Evolutionary conservation across 805 yeast species (phyloP).

Genomic region (Candida tallmaniae): DNA sequence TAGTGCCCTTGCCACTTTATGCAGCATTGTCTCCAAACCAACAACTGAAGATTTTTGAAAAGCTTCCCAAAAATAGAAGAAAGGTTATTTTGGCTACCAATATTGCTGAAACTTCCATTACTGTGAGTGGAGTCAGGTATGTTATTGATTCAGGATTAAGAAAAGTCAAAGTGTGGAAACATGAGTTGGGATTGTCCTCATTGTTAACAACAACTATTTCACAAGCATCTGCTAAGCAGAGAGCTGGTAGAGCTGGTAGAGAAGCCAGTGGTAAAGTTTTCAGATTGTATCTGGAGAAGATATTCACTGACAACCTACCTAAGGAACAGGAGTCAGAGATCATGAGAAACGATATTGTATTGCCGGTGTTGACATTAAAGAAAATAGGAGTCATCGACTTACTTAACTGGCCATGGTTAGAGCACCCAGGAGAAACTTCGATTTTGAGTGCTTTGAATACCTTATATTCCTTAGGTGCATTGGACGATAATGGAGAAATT

Average conservation of each 20-base stretch:
- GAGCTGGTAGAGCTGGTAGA: slow-evolving; percentile 89
- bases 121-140: slow-evolving; percentile 39
- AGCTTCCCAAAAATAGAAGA: slow-evolving; percentile 60
- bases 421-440: slow-evolving; percentile 79
- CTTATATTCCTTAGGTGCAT: slow-evolving; percentile 72
- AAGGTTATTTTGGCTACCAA: slow-evolving; percentile 91
- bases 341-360: slow-evolving; percentile 75
- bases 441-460: slow-evolving; percentile 73
- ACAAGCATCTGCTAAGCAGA: slow-evolving; percentile 66
- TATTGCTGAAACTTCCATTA: slow-evolving; percentile 58
- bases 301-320: slow-evolving; percentile 54
- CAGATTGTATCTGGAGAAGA: slow-evolving; percentile 73
- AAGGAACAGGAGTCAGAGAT: slow-evolving; percentile 92
- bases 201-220: slow-evolving; percentile 89
- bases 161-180: slow-evolving; percentile 93
- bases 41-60: slow-evolving; percentile 76
- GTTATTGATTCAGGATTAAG: slow-evolving; percentile 54
- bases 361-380: slow-evolving; percentile 81
- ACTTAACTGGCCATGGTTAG: slow-evolving; percentile 87
- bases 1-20: slow-evolving; percentile 80
- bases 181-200: slow-evolving; percentile 88
- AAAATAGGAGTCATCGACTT: slow-evolving; percentile 80
- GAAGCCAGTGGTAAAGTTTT: slow-evolving; percentile 85
- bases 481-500: slow-evolving; percentile 70
- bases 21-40: slow-evolving; percentile 88